These are phyloP conservation scores for Nannochloropsis oceanica DNA, from an alignment of 108 stramenopile genomes.

Conservation along the genomic window DNA sequence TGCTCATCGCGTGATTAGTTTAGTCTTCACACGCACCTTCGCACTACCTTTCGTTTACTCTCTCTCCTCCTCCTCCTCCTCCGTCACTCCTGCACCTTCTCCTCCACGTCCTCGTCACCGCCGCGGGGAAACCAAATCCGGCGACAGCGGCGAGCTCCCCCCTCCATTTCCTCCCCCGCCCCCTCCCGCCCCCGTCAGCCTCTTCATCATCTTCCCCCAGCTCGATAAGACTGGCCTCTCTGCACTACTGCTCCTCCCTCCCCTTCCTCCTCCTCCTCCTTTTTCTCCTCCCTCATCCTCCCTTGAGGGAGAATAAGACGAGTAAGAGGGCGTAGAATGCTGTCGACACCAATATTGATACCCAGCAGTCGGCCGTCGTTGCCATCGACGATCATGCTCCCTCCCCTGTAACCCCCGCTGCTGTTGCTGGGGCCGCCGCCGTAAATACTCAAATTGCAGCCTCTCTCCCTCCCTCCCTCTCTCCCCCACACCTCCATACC, in stretches of 20 bases:
- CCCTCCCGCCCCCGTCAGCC: background rate
- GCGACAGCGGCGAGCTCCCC: background rate
- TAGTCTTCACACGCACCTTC: background rate
- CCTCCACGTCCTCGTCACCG: background rate
- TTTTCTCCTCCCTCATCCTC: background rate
- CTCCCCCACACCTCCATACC: background rate
- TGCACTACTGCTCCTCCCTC: background rate
- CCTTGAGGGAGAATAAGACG: background rate
- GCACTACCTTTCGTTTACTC: background rate
- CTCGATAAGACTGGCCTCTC: background rate
- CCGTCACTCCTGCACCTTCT: background rate
- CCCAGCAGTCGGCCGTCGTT: background rate
- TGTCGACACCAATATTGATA: background rate
- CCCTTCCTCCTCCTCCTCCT: background rate
- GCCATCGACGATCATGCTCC: background rate
- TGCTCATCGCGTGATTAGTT: background rate
- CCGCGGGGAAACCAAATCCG: background rate
- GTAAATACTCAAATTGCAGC: background rate
- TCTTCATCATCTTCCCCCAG: background rate
- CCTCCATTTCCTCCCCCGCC: background rate
- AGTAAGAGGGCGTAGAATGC: background rate
- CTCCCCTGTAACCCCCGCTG: background rate
- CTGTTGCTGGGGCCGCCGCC: background rate
- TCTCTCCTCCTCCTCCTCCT: background rate
- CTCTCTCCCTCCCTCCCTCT: background rate